Evolutionary conservation across 208 protist species (phyloP), one percentile per base, ranked within the genome.

Genomic region (Leishmania gerbilli): DNA sequence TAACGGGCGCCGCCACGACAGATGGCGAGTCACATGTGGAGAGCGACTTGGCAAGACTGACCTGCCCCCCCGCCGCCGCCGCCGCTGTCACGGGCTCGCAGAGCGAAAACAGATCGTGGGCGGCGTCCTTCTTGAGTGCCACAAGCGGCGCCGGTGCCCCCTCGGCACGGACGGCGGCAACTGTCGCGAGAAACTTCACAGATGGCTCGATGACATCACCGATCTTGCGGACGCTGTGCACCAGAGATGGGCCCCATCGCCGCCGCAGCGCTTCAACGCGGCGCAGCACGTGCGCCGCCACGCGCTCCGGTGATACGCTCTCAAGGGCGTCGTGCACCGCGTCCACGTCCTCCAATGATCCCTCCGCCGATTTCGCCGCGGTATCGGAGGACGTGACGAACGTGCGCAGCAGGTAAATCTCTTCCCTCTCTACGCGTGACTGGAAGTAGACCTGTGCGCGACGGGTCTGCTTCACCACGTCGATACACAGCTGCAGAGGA

Each of bases 391-490:
- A 75, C 37, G 76, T 37, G 60, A 85, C 31, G 69, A 69, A 65
- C 21, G 24, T 49, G 24, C 76, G 71, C 53, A 88, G 77, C 40
- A 77, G 47, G 34, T 51, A 64, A n/a, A 76, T 34, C 72, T 87
- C 85, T 67, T 89, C 88, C 74, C 77, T 83, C 72, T 87, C 80
- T 27, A 95, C 53, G 42, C 79, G 80, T 24, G 82, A 78, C 42
- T 90, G 78, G 80, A 97, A 92, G 65, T 89, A 79, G 45, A 89
- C 21, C 34, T 90, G 85, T 53, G 86, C 87, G 34, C 88, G 88
- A n/a, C 91, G 88, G 31, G 90, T 87, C 76, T 95, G 91, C 78
- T 88, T 88, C 55, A 95, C 84, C 45, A 89, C 86, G 80, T 97
- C 89, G 45, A 94, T 82, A 64, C 87, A 92, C 37, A 97, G 76